Evolutionary conservation across 2,329 filamentous ascomycete species (phyloP), one percentile per base, ranked within the genome.

Genomic region (Fusarium longipes): DNA sequence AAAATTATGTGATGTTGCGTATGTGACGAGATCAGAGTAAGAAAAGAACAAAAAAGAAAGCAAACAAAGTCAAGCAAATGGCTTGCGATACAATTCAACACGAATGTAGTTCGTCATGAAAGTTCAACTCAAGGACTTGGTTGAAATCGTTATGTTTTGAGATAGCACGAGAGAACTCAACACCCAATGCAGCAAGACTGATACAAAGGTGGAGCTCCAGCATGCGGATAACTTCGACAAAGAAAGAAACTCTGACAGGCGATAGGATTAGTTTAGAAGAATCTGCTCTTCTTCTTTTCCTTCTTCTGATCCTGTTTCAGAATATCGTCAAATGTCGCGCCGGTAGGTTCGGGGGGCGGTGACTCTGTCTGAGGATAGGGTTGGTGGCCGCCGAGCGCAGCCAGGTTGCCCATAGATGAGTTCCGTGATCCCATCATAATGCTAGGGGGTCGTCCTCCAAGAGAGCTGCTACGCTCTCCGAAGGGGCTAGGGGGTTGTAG

Each of bases 261-360:
- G 33, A 29, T 35, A 18, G 29, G 8, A 40, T 42, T 32, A 18
- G n/a, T 38, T 49, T 69, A 81, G 64, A 80, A 81, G 66, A 80
- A 82, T 45, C 79, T 75, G 47, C 76, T 75, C 75, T 80, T 81
- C 72, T 80, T 81, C 77, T 81, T 80, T 32, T 72, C 54, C 63
- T 77, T 77, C 61, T 77, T 77, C 64, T 77, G 76, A 10, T 70
- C 68, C 39, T 77, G 67, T 12, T 67, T 69, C n/a, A 84, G 73
- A 33, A 84, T 84, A 47, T 84, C 82, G 63, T 84, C 82, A 70
- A 84, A 84, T 0, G 82, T 84, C 27, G 78, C 76, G 5, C 80
- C 77, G 12, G 77, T 71, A 22, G 65, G 68, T 10, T 73, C 64
- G 7, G 70, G 63, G 22, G 68, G 67, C 3, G 71, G 55, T 10